phyloP scores from a whole-genome alignment of 2,329 filamentous ascomycete species.

The Sclerotinia sclerotiorum region DNA sequence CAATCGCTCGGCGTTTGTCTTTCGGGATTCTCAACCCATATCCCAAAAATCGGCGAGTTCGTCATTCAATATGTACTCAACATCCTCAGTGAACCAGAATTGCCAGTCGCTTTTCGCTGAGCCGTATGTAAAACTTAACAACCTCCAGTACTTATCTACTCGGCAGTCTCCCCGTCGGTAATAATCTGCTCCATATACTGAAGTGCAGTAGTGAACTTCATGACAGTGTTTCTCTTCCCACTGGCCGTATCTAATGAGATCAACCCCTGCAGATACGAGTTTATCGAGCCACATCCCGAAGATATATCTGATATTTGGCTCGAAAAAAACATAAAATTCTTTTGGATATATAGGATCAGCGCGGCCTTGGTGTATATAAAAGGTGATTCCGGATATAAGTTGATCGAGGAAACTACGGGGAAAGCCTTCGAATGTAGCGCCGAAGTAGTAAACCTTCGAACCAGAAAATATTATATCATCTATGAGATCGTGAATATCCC shows the following conservation, averaged over 20 bases:
- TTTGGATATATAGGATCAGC: rapidly evolving
- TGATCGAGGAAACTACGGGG: rapidly evolving
- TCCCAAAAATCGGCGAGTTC: not conserved
- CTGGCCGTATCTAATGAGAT: not conserved
- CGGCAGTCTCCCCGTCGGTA: no score
- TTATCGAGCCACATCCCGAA: not conserved
- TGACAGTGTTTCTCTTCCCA: not conserved
- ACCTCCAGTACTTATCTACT: no score
- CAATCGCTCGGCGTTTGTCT: not conserved
- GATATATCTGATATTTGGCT: rapidly evolving
- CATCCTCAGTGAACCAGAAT: not conserved
- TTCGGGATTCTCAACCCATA: not conserved
- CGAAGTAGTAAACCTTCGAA: not conserved
- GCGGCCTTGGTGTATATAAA: rapidly evolving
- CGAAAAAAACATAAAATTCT: rapidly evolving
- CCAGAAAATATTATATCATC: not conserved
- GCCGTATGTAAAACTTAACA: not conserved
- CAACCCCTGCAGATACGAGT: not conserved
- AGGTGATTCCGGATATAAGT: rapidly evolving
- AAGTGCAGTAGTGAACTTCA: no score
- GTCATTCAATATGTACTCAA: rapidly evolving
- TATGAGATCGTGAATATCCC: not conserved
- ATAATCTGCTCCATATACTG: no score
- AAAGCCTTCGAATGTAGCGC: not conserved
- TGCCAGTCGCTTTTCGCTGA: not conserved